A percentile compares a stretch with the other conserved stretches of the same genome.
phyloP scores from a whole-genome alignment of 495 filamentous ascomycete genomes.

The Glutinoglossum americanum region DNA sequence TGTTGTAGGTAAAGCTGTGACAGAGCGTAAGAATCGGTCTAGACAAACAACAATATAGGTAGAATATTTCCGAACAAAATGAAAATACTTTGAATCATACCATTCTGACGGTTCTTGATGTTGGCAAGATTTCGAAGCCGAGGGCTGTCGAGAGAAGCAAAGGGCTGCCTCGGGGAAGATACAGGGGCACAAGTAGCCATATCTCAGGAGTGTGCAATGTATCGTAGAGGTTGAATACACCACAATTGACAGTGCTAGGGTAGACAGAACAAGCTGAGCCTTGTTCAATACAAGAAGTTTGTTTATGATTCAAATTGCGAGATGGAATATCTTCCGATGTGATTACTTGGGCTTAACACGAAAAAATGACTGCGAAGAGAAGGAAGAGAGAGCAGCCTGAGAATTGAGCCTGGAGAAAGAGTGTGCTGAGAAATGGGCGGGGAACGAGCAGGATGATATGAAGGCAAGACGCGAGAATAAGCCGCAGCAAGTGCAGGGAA shows the following conservation, averaged over 20 bases:
- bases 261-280: too few species aligned
- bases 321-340: background rate
- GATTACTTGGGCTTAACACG: background rate
- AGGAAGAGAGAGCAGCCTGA: background rate
- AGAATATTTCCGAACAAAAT: too few species aligned
- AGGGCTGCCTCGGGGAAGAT: slow-evolving; percentile 17
- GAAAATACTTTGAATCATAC: slow-evolving; percentile 21
- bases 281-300: too few species aligned
- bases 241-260: background rate
- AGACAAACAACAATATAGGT: too few species aligned
- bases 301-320: background rate
- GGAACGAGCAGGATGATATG: background rate
- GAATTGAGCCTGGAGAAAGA: background rate
- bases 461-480: background rate
- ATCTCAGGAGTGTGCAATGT: background rate
- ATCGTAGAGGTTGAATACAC: background rate
- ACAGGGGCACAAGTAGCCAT: slow-evolving; percentile 3
- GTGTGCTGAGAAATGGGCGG: background rate
- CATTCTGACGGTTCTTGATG: slow-evolving; percentile 34
- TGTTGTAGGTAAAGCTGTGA: slow-evolving; percentile 11
- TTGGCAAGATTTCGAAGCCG: slow-evolving; percentile 26
- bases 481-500: background rate
- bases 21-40: slow-evolving; percentile 10
- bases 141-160: slow-evolving; percentile 22
- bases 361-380: background rate